These are phyloP conservation scores for Penicillium fuscoglaucum DNA, from an alignment of 2,329 filamentous ascomycete genomes.

Conservation along the genomic window DNA sequence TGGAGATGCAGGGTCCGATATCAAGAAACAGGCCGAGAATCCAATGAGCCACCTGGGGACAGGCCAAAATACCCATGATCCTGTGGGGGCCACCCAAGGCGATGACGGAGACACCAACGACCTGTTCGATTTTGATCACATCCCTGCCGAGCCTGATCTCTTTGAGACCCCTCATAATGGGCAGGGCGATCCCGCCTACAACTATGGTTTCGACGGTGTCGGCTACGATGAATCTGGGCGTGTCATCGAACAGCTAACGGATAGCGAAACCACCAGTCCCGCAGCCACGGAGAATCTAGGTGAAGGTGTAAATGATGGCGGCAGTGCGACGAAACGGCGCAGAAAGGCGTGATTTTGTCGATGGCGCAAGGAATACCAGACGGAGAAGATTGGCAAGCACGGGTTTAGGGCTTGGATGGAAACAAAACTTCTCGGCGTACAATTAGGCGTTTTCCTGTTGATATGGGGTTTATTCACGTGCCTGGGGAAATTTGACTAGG, in stretches of 20 bases:
- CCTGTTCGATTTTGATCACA: conserved; percentile 45
- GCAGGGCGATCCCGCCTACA: conserved; percentile 29
- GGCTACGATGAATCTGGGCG: conserved; percentile 33
- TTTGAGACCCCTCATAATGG: conserved; percentile 33
- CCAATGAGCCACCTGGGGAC: conserved; percentile 17
- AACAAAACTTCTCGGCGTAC: not conserved
- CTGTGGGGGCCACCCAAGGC: conserved; percentile 19
- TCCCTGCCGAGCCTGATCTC: conserved; percentile 37
- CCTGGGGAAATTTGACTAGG: not conserved
- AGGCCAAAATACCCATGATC: conserved; percentile 20
- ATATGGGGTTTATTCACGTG: conserved; percentile 1
- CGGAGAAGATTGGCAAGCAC: not conserved
- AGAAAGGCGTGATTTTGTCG: conserved; percentile 30
- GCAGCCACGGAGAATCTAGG: conserved; percentile 33
- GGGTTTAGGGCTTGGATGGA: not conserved
- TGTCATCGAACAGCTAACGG: conserved; percentile 47
- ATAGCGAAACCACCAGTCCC: conserved; percentile 48
- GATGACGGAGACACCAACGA: conserved; percentile 39
- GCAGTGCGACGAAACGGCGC: conserved; percentile 34
- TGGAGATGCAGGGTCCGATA: conserved; percentile 34
- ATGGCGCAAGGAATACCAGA: not conserved
- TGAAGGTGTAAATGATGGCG: conserved; percentile 25
- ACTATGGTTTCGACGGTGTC: conserved; percentile 36
- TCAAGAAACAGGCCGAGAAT: conserved; percentile 27
- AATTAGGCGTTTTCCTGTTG: conserved; percentile 11